phyloP scores from a whole-genome alignment of 176 grass and related monocot genomes.

The Phoenix dactylifera region DNA sequence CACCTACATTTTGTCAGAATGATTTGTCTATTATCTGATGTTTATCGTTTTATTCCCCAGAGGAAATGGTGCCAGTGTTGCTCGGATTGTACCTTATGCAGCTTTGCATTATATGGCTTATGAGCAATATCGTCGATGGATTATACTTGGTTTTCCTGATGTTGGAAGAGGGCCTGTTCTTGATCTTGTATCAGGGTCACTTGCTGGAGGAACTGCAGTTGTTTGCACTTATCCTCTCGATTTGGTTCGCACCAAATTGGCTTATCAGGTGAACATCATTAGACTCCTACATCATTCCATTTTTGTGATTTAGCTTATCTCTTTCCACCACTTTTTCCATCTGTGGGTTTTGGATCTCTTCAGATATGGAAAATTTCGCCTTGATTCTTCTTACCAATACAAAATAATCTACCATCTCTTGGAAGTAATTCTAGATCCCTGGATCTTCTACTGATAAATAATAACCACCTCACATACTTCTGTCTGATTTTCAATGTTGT shows the following conservation, averaged over 20 bases:
- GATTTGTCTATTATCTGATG: not conserved
- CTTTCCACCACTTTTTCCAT: not conserved
- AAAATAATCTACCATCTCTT: too few species aligned
- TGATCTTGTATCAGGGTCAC: conserved; percentile 69
- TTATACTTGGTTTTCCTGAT: conserved; percentile 80
- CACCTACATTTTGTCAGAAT: conserved; percentile 8
- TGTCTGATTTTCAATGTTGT: too few species aligned
- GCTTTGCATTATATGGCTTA: conserved; percentile 99
- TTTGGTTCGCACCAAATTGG: conserved; percentile 85
- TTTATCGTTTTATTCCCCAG: conserved; percentile 26
- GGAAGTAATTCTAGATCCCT: too few species aligned
- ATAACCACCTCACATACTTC: too few species aligned
- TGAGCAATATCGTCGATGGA: conserved; percentile 92
- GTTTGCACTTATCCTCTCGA: conserved; percentile 95
- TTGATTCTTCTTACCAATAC: too few species aligned
- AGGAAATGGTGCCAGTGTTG: conserved; percentile 92
- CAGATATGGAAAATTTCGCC: too few species aligned
- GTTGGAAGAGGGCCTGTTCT: conserved; percentile 72
- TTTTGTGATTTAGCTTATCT: conserved; percentile 4
- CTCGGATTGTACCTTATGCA: conserved; percentile 93
- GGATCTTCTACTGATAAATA: too few species aligned
- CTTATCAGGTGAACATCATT: conserved; percentile 56
- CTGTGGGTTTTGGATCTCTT: not conserved
- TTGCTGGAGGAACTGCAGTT: conserved; percentile 90
- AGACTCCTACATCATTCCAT: not conserved